Evolutionary conservation across 257 asterid species (phyloP).

Genomic region (Scutellaria barbata): DNA sequence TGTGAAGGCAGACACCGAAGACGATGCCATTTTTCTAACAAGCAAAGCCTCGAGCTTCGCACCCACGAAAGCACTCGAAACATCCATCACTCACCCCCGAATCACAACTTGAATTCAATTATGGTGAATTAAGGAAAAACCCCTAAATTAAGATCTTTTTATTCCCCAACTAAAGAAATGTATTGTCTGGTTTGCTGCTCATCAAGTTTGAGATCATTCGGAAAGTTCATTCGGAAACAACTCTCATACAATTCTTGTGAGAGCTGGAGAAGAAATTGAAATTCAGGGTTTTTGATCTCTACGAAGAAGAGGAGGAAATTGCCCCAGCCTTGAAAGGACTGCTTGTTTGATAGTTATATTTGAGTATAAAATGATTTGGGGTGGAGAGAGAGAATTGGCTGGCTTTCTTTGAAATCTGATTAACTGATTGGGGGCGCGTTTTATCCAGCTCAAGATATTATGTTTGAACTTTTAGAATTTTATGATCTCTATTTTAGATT

Average conservation of each 20-base stretch:
- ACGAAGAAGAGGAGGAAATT: conserved; percentile 24
- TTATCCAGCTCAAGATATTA: no score
- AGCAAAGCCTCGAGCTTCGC: conserved; percentile 77
- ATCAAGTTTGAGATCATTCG: no score
- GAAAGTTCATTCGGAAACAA: no score
- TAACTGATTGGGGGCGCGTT: conserved; percentile 65
- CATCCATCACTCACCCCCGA: conserved; percentile 55
- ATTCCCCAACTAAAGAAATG: no score
- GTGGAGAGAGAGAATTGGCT: conserved; percentile 37
- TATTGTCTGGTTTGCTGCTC: no score
- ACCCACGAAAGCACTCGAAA: conserved; percentile 69
- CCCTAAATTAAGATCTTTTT: conserved; percentile 30
- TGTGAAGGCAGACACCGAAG: conserved; percentile 42
- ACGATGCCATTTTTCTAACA: conserved; percentile 54
- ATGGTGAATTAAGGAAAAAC: conserved; percentile 29
- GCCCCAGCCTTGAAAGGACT: conserved; percentile 26
- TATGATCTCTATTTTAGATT: no score
- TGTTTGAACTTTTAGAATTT: no score
- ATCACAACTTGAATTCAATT: conserved; percentile 10
- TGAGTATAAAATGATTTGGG: not conserved
- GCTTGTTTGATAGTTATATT: conserved; percentile 23
- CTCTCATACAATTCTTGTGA: no score
- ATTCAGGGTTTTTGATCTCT: conserved; percentile 27
- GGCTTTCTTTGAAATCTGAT: conserved; percentile 71
- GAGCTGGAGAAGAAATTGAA: no score